Base-by-base conservation (phyloP, 768 basidiomycete species). In the Pulveroboletus sp. region DNA sequence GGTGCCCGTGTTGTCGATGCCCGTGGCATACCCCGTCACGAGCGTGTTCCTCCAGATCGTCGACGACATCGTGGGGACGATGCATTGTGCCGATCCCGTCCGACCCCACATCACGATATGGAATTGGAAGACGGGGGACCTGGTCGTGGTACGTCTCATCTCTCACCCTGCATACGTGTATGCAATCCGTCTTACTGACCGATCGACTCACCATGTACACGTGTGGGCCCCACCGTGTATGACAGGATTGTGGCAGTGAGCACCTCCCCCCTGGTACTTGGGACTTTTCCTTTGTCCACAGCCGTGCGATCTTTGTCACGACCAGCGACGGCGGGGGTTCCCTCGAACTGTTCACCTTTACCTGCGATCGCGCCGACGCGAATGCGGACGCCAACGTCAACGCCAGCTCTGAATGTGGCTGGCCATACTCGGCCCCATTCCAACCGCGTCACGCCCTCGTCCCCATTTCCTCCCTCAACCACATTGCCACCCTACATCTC, bases 1-100 rank as follows among this genome's bases (percentile, higher is more conserved):
- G 14, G 45, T 31, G 4, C 57, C 72, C 0, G 55, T 57, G 8
- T 53, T 72, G 67, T 11, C 55, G 50, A 26, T 62, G 63, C 27
- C 58, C 50, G 32, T 64, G 42, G n/a, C 52, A 37, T 54, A 63
- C 18, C 52, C 57, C n/a, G 36, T 61, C 43, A 57, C 55, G 47
- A 67, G 51, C 28, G 69, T 71, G 9, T 69, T 72, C 49, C 67
- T 82, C 5, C 79, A 83, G 60, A 69, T 83, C 41, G 79, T 72
- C 2, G 73, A 75, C 24, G 81, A 84, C 51, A 66, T 80, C 28
- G 57, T 85, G 30, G 81, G 74, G 5, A 61, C 79, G 43, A 75
- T 77, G 62, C 71, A 71, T 46, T 71, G 67, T 57, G 43, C 64
- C 31, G 59, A 67, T 15, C 49, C 57, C 0, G 35, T 47, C 0